Conservation (phyloP, 2,329 filamentous ascomycete species). For the Fusarium concolor region DNA sequence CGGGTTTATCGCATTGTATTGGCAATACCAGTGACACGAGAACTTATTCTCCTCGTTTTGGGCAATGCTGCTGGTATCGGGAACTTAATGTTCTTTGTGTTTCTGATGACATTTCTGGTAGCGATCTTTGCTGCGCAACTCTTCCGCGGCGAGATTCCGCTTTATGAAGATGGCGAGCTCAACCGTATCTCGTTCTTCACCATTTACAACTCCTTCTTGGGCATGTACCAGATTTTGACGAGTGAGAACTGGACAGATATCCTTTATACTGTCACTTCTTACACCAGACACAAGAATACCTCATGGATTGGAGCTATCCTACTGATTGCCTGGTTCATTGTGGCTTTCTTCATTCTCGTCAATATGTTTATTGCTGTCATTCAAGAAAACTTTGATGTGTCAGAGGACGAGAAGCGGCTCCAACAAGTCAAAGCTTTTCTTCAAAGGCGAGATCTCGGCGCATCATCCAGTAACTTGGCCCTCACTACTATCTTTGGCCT, state of each 20-base stretch:
- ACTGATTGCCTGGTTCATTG: conserved; percentile 93
- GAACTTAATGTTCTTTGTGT: conserved; percentile 96
- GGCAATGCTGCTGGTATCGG: conserved; percentile 92
- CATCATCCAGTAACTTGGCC: conserved; percentile 78
- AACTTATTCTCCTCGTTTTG: conserved; percentile 87
- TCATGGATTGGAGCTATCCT: conserved; percentile 94
- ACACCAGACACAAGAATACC: conserved; percentile 73
- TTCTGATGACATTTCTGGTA: conserved; percentile 92
- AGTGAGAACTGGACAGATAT: conserved; percentile 96
- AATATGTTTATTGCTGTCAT: conserved; percentile 99
- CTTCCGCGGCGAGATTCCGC: conserved; percentile 86
- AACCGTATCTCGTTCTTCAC: conserved; percentile 84
- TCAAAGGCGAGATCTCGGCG: conserved; percentile 86
- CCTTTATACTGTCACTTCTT: conserved; percentile 82
- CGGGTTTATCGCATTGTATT: conserved; percentile 92
- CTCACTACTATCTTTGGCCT: conserved; percentile 77
- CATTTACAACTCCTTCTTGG: conserved; percentile 95
- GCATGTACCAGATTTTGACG: conserved; percentile 97
- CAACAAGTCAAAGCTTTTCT: conserved; percentile 97
- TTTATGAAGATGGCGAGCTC: conserved; percentile 69
- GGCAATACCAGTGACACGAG: conserved; percentile 86
- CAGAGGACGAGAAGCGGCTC: conserved; percentile 95
- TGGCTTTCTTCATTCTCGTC: conserved; percentile 93
- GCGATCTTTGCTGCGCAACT: conserved; percentile 94
- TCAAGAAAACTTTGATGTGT: conserved; percentile 98